Evolutionary conservation across 768 basidiomycete species (phyloP).

Genomic region (Dentipellis sp.): DNA sequence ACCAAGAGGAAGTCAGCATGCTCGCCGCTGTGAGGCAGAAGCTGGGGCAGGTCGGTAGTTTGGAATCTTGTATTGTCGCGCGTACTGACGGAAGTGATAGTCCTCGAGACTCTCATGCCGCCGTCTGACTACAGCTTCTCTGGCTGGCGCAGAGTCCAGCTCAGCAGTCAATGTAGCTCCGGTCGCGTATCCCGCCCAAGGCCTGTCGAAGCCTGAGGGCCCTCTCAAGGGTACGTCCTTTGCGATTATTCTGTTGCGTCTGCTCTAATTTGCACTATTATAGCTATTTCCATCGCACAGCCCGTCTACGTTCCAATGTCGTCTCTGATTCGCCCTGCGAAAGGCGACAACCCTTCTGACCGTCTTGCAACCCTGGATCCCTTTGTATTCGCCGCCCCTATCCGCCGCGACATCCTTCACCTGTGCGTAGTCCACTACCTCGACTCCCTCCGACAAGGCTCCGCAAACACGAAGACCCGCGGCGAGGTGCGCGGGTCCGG

Average conservation of each 20-base stretch:
- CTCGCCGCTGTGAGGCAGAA: slow-evolving; percentile 17
- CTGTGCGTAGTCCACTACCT: slow-evolving; percentile 84
- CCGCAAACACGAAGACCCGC: slow-evolving; percentile 86
- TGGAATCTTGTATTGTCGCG: background rate
- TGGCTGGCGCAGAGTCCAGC: background rate
- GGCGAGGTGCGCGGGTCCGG: slow-evolving; percentile 87
- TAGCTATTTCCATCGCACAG: slow-evolving; percentile 1
- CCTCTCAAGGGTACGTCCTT: background rate
- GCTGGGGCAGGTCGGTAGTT: slow-evolving; percentile 14
- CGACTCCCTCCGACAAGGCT: slow-evolving; percentile 85
- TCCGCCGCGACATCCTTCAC: slow-evolving; percentile 89
- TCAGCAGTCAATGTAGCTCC: background rate
- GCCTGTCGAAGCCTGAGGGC: no score
- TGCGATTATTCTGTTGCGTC: background rate
- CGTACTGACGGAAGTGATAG: background rate
- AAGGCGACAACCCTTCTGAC: slow-evolving; percentile 29
- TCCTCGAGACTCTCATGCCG: background rate
- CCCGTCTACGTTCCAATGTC: slow-evolving; percentile 60
- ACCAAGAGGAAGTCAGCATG: slow-evolving; percentile 8
- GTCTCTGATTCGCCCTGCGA: slow-evolving; percentile 38
- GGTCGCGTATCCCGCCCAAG: background rate
- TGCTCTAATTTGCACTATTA: background rate
- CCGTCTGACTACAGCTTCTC: background rate
- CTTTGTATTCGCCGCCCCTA: slow-evolving; percentile 80
- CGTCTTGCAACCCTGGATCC: slow-evolving; percentile 60